Evolutionary conservation across 192 early-diverging fungal genomes (phyloP).

Genomic region (Coemansia asiatica): DNA sequence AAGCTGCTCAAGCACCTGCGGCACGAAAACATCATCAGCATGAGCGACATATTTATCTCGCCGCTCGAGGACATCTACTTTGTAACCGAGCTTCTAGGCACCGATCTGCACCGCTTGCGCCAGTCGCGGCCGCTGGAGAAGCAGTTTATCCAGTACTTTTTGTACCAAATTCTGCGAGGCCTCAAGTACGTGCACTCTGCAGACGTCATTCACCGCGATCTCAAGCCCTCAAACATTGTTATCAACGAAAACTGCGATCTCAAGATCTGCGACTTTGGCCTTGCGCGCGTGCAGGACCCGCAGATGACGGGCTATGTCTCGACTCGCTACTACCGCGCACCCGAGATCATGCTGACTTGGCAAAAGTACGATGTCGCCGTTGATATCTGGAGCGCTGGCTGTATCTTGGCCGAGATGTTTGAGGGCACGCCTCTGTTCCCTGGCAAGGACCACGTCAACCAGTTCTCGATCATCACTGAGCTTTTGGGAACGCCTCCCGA

Average conservation of each 20-base stretch:
- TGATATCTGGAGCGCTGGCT: constrained; percentile 93
- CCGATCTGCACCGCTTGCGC: constrained; percentile 91
- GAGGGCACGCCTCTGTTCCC: constrained; percentile 93
- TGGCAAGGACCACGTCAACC: constrained; percentile 91
- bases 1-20: constrained; percentile 89
- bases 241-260: constrained; percentile 98
- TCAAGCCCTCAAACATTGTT: constrained; percentile 96
- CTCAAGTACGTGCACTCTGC: constrained; percentile 94
- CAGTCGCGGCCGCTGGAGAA: constrained; percentile 87
- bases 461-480: constrained; percentile 94
- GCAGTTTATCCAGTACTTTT: constrained; percentile 96
- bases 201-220: constrained; percentile 92
- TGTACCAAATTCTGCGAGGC: constrained; percentile 93
- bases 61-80: constrained; percentile 96
- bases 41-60: constrained; percentile 92
- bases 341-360: constrained; percentile 98
- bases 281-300: constrained; percentile 91
- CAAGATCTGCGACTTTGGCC: constrained; percentile 97
- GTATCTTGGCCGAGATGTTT: constrained; percentile 97
- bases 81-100: constrained; percentile 93
- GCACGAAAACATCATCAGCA: constrained; percentile 95
- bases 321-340: constrained; percentile 95
- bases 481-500: constrained; percentile 89
- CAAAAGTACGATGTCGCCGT: constrained; percentile 96
- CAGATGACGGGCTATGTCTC: constrained; percentile 99